Base-by-base conservation (phyloP, 139 green algal genomes). In the Chlorella sp. region DNA sequence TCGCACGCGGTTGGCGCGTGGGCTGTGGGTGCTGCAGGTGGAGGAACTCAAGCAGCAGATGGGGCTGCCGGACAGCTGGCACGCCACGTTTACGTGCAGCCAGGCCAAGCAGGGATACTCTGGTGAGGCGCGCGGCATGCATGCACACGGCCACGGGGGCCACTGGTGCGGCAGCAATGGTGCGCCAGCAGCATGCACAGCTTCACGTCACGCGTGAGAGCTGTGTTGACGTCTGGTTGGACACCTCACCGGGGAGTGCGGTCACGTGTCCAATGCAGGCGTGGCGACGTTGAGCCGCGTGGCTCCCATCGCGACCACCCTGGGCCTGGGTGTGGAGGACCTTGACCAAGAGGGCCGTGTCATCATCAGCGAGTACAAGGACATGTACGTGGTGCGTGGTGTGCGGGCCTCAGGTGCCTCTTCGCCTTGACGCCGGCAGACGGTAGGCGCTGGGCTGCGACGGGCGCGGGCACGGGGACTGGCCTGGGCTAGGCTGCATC, bases 261-360 rank as follows among this genome's bases (percentile, higher is more conserved):
- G 89, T 26, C 94, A 94, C 78, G n/a, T n/a, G n/a, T n/a, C n/a
- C n/a, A n/a, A n/a, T n/a, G 87, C 78, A 34, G 89, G 89, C 29
- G 86, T 83, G 0, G 87, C 85, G 24, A 83, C 90, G 24, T 26
- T 91, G 24, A 84, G 67, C 66, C 76, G 79, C 68, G 73, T 51
- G 3, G 50, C 55, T 35, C 64, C 79, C 0, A 55, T 88, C 35
- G 67, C 36, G 14, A 49, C 71, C 33, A 36, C 29, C 1, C 30
- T 49, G 23, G 77, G 77, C 22, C 49, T 90, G 31, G 78, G 69
- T 70, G 35, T 67, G 50, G 26, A 14, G 27, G 10, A 49, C 30
- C 69, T 81, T 61, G 84, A 87, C 31, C 62, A 69, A 34, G 81
- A 87, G 64, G 71, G 80, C 2, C 75, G 89, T 1, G 79, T 86